Percentiles rank a stretch among this genome's conserved stretches.
These are phyloP conservation scores for Termitomyces sp. DNA, from an alignment of 768 basidiomycete genomes.

Conservation along the genomic window DNA sequence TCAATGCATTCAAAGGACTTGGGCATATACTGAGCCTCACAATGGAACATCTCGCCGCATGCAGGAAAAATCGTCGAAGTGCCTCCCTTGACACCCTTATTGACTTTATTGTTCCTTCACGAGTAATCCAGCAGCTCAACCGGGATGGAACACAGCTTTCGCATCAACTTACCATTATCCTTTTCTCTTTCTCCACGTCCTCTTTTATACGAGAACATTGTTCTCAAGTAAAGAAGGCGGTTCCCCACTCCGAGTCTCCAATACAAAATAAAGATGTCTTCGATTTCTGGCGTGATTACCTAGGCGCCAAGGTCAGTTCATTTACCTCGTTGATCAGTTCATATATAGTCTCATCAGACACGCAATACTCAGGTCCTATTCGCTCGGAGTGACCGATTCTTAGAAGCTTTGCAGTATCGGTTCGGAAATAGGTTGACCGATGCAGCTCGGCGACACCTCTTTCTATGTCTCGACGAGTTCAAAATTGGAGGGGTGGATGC, in stretches of 20 bases:
- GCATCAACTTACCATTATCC: conserved; percentile 14
- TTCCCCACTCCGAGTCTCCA: neutral
- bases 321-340: too few species aligned
- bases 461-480: conserved; percentile 22
- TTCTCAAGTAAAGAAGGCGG: neutral
- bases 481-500: conserved; percentile 19
- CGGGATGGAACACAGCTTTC: conserved; percentile 15
- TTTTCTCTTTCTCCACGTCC: conserved; percentile 13
- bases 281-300: conserved; percentile 22
- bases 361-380: conserved; percentile 10
- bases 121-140: conserved; percentile 9
- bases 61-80: neutral
- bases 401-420: conserved; percentile 16
- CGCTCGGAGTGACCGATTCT: conserved; percentile 18
- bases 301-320: conserved; percentile 21
- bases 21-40: conserved; percentile 16
- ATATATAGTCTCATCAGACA: neutral
- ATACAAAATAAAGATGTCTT: conserved; percentile 10
- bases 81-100: conserved; percentile 4
- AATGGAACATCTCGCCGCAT: conserved; percentile 10
- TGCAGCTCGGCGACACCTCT: conserved; percentile 16
- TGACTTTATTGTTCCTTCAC: conserved; percentile 10
- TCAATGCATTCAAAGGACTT: conserved; percentile 15
- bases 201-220: conserved; percentile 9
- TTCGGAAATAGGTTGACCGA: conserved; percentile 16